These are phyloP conservation scores for Ogataea angusta DNA, from an alignment of 805 yeast genomes.

Conservation along the genomic window DNA sequence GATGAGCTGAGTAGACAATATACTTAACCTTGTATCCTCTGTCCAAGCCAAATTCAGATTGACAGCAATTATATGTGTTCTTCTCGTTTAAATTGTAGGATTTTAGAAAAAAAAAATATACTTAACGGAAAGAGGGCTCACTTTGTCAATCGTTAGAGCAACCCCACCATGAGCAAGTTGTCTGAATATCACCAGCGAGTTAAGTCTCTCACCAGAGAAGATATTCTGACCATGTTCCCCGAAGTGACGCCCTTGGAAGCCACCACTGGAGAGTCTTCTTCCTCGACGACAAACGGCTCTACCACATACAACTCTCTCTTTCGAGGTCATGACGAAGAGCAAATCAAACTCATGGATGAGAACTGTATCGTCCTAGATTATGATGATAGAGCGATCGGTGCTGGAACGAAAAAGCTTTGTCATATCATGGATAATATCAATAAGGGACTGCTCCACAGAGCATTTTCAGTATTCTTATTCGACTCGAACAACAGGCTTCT, in stretches of 20 bases:
- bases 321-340: conserved; percentile 89
- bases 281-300: conserved; percentile 32
- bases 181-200: conserved; percentile 49
- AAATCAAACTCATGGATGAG: conserved; percentile 92
- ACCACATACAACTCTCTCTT: conserved; percentile 47
- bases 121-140: conserved; percentile 3
- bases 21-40: too few species aligned
- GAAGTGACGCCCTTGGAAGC: conserved; percentile 63
- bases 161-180: conserved; percentile 9
- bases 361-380: conserved; percentile 90
- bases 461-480: conserved; percentile 93
- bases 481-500: conserved; percentile 71
- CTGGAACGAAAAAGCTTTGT: conserved; percentile 89
- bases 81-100: conserved; percentile 5
- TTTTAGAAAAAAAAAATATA: conserved; percentile 2
- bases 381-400: conserved; percentile 84
- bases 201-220: conserved; percentile 43
- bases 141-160: not conserved
- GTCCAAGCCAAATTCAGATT: not conserved
- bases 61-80: conserved; percentile 1
- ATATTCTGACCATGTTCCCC: conserved; percentile 57
- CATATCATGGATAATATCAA: conserved; percentile 86
- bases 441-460: conserved; percentile 86
- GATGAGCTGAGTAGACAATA: too few species aligned
- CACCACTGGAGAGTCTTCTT: conserved; percentile 56